These are phyloP conservation scores for Colletotrichum tropicicola DNA, from an alignment of 2,329 filamentous ascomycete genomes.

Conservation along the genomic window DNA sequence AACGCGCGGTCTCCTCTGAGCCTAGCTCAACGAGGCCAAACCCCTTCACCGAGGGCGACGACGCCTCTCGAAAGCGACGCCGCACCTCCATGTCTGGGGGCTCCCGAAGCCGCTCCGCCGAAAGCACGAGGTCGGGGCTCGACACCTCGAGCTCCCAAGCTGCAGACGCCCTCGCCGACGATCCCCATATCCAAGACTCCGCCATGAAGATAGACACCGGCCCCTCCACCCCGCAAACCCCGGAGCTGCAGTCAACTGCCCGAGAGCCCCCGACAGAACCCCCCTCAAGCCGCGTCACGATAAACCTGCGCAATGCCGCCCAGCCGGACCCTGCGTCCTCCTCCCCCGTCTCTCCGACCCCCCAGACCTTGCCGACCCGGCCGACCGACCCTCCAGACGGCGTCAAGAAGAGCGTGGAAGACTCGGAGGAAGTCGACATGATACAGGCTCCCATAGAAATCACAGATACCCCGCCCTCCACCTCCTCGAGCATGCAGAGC, in stretches of 20 bases:
- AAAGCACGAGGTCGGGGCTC: constrained; percentile 46
- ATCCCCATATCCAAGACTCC: constrained; percentile 36
- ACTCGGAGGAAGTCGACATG: constrained; percentile 48
- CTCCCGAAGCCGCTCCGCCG: constrained; percentile 63
- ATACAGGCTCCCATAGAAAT: constrained; percentile 34
- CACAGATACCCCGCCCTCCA: constrained; percentile 41
- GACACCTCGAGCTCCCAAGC: constrained; percentile 43
- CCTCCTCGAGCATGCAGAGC: constrained; percentile 50
- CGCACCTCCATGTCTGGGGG: constrained; percentile 63
- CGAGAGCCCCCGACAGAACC: constrained; percentile 48
- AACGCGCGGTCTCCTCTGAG: constrained; percentile 70
- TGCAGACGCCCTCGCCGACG: constrained; percentile 35
- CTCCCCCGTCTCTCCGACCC: constrained; percentile 52
- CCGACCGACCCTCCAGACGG: constrained; percentile 6
- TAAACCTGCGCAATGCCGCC: constrained; percentile 63
- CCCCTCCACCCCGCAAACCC: constrained; percentile 51
- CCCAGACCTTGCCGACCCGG: constrained; percentile 31
- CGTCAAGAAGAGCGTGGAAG: constrained; percentile 56
- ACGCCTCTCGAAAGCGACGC: constrained; percentile 67
- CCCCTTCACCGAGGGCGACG: constrained; percentile 68
- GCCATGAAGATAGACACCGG: constrained; percentile 53
- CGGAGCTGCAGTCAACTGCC: constrained; percentile 44
- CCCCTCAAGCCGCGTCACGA: constrained; percentile 66
- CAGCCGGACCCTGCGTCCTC: constrained; percentile 50
- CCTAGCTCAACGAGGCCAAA: constrained; percentile 70